Conservation (phyloP, 805 yeast genomes). For the Saturnispora sekii region DNA sequence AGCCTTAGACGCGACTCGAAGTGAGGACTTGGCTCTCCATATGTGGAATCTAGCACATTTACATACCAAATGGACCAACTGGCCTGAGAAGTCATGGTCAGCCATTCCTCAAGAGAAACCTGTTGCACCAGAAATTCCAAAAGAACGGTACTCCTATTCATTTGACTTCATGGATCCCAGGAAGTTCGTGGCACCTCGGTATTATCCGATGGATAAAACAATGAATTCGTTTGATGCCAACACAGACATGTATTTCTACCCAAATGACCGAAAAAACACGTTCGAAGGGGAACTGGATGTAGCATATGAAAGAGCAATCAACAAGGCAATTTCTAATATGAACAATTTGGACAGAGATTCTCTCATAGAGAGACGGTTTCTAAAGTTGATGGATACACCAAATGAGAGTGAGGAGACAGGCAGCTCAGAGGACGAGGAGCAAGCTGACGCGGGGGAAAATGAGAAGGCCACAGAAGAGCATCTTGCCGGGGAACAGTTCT, state of each 20-base stretch:
- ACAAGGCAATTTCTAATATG: not conserved
- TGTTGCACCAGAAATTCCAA: not conserved
- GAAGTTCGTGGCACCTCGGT: too few relatives aligned
- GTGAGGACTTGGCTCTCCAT: constrained; percentile 4
- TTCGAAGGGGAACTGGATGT: not conserved
- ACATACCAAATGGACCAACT: constrained; percentile 4
- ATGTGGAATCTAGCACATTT: constrained; percentile 5
- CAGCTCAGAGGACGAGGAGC: not conserved
- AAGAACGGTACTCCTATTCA: not conserved
- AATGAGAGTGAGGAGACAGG: not conserved
- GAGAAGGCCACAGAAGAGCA: not conserved
- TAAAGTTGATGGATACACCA: not conserved
- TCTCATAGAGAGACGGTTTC: not conserved
- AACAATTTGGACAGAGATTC: not conserved
- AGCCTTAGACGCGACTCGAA: constrained; percentile 1
- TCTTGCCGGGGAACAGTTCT: not conserved
- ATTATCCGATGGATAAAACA: not conserved
- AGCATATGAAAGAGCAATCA: not conserved
- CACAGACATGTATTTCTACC: not conserved
- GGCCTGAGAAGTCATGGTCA: constrained; percentile 5
- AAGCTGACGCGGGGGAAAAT: not conserved
- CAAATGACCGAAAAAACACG: not conserved
- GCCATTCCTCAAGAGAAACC: not conserved
- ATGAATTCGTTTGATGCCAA: not conserved
- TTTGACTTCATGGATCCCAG: constrained; percentile 2